A percentile compares a stretch with the other conserved stretches of the same genome.
Evolutionary conservation across 345 rosid genomes (phyloP).

Genomic region (Melastoma malabathricum): DNA sequence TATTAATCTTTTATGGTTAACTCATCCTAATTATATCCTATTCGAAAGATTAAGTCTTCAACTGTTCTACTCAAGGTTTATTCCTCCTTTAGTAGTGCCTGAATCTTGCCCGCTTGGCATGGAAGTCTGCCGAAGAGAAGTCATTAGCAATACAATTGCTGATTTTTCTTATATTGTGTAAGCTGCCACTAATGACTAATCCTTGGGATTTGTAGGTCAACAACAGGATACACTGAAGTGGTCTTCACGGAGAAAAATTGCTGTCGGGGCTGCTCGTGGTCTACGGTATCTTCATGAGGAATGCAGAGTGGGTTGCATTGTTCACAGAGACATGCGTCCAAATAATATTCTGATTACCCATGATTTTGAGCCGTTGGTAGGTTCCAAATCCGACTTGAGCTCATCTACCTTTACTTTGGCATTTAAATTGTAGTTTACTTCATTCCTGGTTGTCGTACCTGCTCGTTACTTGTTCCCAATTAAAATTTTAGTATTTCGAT

Average conservation of each 20-base stretch:
- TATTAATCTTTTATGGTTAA: too few relatives aligned
- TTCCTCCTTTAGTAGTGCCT: too few relatives aligned
- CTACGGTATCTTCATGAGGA: conserved; percentile 98
- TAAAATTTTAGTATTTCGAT: too few relatives aligned
- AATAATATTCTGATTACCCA: conserved; percentile 97
- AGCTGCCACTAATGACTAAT: too few relatives aligned
- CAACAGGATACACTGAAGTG: conserved; percentile 61
- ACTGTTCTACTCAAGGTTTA: too few relatives aligned
- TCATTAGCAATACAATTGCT: too few relatives aligned
- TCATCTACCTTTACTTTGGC: background rate
- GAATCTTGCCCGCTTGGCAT: background rate
- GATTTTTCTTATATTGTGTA: too few relatives aligned
- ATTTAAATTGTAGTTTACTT: conserved; percentile 1
- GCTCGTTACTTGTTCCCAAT: too few relatives aligned
- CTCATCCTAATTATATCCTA: too few relatives aligned
- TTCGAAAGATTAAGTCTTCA: too few relatives aligned
- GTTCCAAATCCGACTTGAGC: background rate
- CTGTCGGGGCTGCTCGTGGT: conserved; percentile 97
- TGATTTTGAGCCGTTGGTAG: conserved; percentile 96
- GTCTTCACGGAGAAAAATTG: conserved; percentile 90
- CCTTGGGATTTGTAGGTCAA: conserved; percentile 33
- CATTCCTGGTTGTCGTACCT: too few relatives aligned
- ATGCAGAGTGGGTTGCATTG: conserved; percentile 99
- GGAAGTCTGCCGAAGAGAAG: too few relatives aligned
- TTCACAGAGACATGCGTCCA: conserved; percentile 99